Base-by-base conservation (phyloP, 2,329 filamentous ascomycete species). In the Penicillium sp. region DNA sequence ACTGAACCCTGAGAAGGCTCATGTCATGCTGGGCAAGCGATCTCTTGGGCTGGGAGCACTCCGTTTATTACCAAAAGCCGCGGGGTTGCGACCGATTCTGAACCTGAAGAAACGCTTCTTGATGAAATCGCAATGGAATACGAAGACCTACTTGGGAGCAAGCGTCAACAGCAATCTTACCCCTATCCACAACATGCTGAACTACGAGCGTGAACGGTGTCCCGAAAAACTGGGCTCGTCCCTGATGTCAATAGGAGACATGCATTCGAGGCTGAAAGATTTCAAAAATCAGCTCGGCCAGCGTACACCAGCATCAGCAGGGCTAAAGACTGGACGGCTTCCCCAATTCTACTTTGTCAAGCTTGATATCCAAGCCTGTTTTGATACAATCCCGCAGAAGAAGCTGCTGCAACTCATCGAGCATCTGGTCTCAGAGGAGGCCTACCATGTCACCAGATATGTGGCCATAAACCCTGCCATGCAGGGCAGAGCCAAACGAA, bases 381-480 rank as follows among this genome's bases (percentile, higher is more conserved):
- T 97, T 73, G 95, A 99, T 75, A 96, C 90, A 0, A 97, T 99
- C 47, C 95, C 95, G 0, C 95, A 98, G 73, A 77, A 84, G 28
- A 85, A 86, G 0, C 80, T 98, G 17, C 71, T 97, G 37, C 73
- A 81, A 25, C 79, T 98, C 28, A 84, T 96, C 63, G 78, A 82
- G 43, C 72, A 75, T 64, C 59, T 87, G 71, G 54, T 86, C 84
- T 64, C 85, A 75, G 63, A 89, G 58, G 75, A 82, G 3, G 78
- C 80, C 22, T 99, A 99, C 71, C 82, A 83, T 7, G 83, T 96
- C 50, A 83, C 83, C 7, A 92, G 88, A 64, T 89, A 97, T 68
- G 86, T 87, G 6, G 89, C 96, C 71, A 84, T 95, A 39, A 85
- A 83, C 64, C 81, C 86, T 64, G 35, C 22, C 31, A 48, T 54